phyloP scores from a whole-genome alignment of 2,329 filamentous ascomycete genomes.

The Exophiala mesophila region DNA sequence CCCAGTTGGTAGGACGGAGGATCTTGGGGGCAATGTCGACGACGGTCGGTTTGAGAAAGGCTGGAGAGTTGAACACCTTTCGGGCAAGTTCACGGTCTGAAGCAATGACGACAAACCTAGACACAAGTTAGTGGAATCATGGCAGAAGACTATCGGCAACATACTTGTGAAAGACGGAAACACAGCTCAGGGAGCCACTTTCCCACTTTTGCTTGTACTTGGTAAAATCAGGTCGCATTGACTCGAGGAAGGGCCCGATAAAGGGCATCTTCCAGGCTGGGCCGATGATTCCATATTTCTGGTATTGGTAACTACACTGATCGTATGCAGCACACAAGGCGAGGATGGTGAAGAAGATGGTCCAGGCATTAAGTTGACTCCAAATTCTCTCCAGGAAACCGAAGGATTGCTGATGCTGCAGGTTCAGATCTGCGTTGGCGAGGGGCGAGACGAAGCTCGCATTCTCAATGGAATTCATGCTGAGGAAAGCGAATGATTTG shows the following conservation, averaged over 20 bases:
- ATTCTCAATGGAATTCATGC: conserved; percentile 47
- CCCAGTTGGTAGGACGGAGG: conserved; percentile 87
- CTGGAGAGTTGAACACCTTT: conserved; percentile 93
- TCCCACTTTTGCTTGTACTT: conserved; percentile 90
- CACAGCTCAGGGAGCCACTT: conserved; percentile 87
- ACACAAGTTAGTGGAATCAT: conserved; percentile 1
- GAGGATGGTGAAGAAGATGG: conserved; percentile 65
- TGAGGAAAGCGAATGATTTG: conserved; percentile 9
- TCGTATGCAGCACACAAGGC: conserved; percentile 75
- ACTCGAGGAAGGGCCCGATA: conserved; percentile 93
- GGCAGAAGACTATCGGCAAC: conserved; percentile 26
- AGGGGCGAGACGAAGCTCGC: conserved; percentile 62
- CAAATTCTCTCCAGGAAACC: conserved; percentile 19
- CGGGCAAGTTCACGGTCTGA: conserved; percentile 91
- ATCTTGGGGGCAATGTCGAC: conserved; percentile 93
- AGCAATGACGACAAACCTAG: conserved; percentile 91
- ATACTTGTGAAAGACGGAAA: conserved; percentile 98
- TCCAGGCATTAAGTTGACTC: conserved; percentile 52
- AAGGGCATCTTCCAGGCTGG: conserved; percentile 74
- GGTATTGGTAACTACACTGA: conserved; percentile 76
- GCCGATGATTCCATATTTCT: conserved; percentile 71
- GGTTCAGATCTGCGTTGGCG: conserved; percentile 57
- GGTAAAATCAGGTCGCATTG: conserved; percentile 84
- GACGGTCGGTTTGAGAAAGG: conserved; percentile 90
- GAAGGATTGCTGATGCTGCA: conserved; percentile 34